Percentiles rank a stretch among this genome's conserved stretches.
Conservation (phyloP, 495 filamentous ascomycete genomes). For the Parachaetomium inaequale region DNA sequence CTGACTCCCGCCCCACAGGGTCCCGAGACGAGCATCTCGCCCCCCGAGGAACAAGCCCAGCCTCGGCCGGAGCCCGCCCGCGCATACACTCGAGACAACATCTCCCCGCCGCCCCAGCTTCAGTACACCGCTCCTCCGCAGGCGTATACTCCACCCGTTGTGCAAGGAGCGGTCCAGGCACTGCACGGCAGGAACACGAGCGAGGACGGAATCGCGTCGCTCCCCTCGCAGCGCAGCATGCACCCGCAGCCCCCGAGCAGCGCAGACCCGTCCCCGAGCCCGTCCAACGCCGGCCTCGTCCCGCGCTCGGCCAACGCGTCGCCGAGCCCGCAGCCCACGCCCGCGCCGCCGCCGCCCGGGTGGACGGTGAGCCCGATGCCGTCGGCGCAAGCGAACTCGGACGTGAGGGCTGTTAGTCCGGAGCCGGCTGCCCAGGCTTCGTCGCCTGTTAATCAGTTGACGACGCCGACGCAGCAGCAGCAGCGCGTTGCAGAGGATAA, state of each 20-base stretch:
- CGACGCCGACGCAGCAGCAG: conserved; percentile 7
- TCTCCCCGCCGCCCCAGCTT: conserved; percentile 6
- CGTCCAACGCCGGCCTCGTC: conserved; percentile 10
- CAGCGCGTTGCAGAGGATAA: conserved; percentile 35
- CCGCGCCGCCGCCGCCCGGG: conserved; percentile 28
- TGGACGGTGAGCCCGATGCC: conserved; percentile 40
- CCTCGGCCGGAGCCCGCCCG: conserved; percentile 13
- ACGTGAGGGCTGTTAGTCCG: conserved; percentile 28
- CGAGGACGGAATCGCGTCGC: conserved; percentile 20
- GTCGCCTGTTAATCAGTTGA: conserved; percentile 10
- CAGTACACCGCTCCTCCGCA: conserved; percentile 1
- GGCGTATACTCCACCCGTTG: background rate
- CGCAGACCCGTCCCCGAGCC: conserved; percentile 6
- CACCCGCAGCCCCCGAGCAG: conserved; percentile 1
- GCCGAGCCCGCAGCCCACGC: conserved; percentile 29
- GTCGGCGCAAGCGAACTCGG: conserved; percentile 1
- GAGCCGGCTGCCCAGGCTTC: conserved; percentile 19
- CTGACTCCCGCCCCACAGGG: conserved; percentile 6
- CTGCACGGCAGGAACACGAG: background rate
- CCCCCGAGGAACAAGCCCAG: conserved; percentile 15
- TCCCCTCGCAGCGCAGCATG: conserved; percentile 22
- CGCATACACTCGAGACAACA: conserved; percentile 5
- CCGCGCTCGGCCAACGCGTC: conserved; percentile 20
- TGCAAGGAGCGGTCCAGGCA: background rate
- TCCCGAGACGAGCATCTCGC: conserved; percentile 10